A percentile compares a stretch with the other conserved stretches of the same genome.
Conservation (phyloP, 2,329 filamentous ascomycete species). For the Cyanodermella asteris region DNA sequence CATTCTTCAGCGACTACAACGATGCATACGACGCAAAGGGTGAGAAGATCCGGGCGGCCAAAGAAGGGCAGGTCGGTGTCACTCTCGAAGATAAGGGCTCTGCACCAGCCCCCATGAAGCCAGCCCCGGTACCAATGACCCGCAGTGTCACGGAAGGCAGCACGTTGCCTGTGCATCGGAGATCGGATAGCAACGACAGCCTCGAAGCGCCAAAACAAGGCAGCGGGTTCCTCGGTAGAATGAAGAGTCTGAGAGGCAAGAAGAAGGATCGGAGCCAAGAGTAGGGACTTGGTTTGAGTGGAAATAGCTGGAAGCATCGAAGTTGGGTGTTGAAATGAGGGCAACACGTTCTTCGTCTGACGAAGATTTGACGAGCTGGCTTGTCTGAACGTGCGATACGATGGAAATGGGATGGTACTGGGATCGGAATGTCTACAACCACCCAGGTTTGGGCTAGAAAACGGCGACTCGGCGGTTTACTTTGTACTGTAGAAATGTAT, state of each 20-base stretch:
- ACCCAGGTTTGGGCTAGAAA: too few species aligned
- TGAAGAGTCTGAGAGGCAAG: conserved; percentile 62
- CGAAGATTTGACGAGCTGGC: too few species aligned
- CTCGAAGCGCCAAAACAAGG: conserved; percentile 25
- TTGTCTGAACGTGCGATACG: too few species aligned
- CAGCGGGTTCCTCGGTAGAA: conserved; percentile 51
- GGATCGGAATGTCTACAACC: too few species aligned
- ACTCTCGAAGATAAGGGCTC: conserved; percentile 20
- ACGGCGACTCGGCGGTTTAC: too few species aligned
- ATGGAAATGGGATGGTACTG: too few species aligned
- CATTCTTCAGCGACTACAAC: conserved; percentile 67
- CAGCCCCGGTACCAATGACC: conserved; percentile 26
- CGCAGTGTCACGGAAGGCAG: conserved; percentile 27
- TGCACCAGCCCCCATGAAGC: conserved; percentile 40
- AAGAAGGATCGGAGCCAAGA: conserved; percentile 27
- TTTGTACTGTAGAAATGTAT: too few species aligned
- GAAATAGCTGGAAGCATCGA: too few species aligned
- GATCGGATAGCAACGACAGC: conserved; percentile 11
- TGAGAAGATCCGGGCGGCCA: conserved; percentile 30
- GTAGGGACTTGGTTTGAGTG: conserved; percentile 9
- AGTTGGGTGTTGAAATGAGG: too few species aligned
- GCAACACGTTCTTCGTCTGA: too few species aligned
- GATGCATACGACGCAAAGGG: conserved; percentile 43
- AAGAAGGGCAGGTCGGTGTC: conserved; percentile 10
- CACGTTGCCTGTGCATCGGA: too few species aligned